phyloP scores from a whole-genome alignment of 495 filamentous ascomycete species.

The Penicillium lividum region DNA sequence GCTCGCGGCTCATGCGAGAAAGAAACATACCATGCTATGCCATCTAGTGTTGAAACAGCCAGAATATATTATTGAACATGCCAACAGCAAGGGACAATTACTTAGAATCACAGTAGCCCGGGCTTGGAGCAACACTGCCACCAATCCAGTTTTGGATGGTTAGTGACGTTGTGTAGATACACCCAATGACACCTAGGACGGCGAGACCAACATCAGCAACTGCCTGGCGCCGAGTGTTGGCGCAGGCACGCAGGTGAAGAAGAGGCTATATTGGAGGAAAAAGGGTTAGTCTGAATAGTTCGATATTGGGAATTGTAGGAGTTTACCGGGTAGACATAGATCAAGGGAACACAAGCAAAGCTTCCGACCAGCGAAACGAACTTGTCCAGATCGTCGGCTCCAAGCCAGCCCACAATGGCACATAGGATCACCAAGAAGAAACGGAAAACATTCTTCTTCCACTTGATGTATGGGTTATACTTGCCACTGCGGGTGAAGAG shows the following conservation, averaged over 20 bases:
- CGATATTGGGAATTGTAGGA: neutral
- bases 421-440: constrained; percentile 88
- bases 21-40: constrained; percentile 16
- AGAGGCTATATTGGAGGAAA: constrained; percentile 60
- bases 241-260: constrained; percentile 80
- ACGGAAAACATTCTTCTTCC: constrained; percentile 96
- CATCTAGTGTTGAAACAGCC: constrained; percentile 16
- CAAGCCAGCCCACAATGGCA: constrained; percentile 84
- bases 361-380: constrained; percentile 94
- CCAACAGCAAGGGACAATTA: constrained; percentile 11
- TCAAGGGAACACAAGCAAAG: constrained; percentile 95
- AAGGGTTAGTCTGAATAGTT: neutral
- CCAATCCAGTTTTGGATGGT: constrained; percentile 84
- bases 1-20: constrained; percentile 14
- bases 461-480: constrained; percentile 94
- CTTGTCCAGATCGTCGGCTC: constrained; percentile 92
- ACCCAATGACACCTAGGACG: constrained; percentile 78
- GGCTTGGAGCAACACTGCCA: constrained; percentile 39
- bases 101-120: constrained; percentile 61
- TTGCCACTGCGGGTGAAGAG: constrained; percentile 85
- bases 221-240: constrained; percentile 61
- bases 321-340: constrained; percentile 96
- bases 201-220: constrained; percentile 71
- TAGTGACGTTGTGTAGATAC: constrained; percentile 85
- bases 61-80: constrained; percentile 10